A percentile compares a stretch with the other conserved stretches of the same genome.
These are phyloP conservation scores for Linderniella brevidens DNA, from an alignment of 257 asterid species.

Conservation along the genomic window DNA sequence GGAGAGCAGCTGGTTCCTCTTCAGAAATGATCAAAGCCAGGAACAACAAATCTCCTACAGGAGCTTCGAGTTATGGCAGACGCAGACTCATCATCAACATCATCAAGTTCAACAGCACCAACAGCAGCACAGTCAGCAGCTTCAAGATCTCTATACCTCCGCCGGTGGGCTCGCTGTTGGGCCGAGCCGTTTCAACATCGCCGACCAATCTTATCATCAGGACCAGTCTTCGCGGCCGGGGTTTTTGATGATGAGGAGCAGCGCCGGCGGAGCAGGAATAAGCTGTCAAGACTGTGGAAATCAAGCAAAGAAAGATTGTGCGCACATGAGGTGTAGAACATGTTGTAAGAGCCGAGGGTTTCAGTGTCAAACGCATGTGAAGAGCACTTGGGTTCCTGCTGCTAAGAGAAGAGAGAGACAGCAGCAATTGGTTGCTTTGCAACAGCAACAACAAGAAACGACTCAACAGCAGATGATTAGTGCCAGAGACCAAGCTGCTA, in stretches of 20 bases:
- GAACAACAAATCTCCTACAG: constrained; percentile 17
- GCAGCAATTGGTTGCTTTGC: constrained; percentile 20
- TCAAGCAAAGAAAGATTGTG: constrained; percentile 58
- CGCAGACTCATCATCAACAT: constrained; percentile 14
- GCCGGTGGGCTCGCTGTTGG: constrained; percentile 36
- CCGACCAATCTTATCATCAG: constrained; percentile 1
- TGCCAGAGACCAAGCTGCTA: not conserved
- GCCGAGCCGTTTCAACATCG: constrained; percentile 19
- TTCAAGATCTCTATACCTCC: constrained; percentile 43
- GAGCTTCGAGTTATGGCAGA: constrained; percentile 61
- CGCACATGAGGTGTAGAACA: constrained; percentile 63
- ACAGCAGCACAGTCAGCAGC: constrained; percentile 13
- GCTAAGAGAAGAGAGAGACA: constrained; percentile 48
- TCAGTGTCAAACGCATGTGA: constrained; percentile 46
- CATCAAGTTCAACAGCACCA: constrained; percentile 15
- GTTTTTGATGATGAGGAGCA: constrained; percentile 38
- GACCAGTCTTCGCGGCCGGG: constrained; percentile 20
- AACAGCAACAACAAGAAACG: constrained; percentile 10
- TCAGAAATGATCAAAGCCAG: constrained; percentile 22
- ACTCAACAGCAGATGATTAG: constrained; percentile 5
- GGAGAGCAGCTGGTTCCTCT: constrained; percentile 46
- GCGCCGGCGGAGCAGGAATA: constrained; percentile 27
- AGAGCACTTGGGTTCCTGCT: constrained; percentile 74
- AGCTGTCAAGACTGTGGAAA: constrained; percentile 72
- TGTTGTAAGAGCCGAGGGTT: constrained; percentile 70